These are phyloP conservation scores for Hydnomerulius pinastri DNA, from an alignment of 768 basidiomycete genomes.

Conservation along the genomic window DNA sequence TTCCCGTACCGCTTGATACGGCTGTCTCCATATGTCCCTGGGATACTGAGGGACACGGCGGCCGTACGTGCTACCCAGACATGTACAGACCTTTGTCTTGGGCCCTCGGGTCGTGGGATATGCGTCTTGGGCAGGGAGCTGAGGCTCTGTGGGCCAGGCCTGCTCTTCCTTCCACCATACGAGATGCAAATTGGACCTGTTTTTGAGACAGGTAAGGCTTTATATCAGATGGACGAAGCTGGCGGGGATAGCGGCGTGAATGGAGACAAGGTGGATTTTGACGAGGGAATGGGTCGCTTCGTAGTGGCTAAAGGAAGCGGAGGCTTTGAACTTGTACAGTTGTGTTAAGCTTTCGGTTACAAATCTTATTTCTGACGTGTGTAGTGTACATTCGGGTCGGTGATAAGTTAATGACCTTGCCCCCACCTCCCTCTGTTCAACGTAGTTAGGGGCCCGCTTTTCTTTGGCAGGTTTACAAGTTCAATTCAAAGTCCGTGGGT, in stretches of 20 bases:
- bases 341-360: conserved; percentile 11
- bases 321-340: conserved; percentile 29
- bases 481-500: too few relatives aligned
- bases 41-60: neutral
- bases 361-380: neutral
- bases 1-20: conserved; percentile 25
- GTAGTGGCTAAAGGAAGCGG: conserved; percentile 27
- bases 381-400: neutral
- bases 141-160: conserved; percentile 21
- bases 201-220: conserved; percentile 24
- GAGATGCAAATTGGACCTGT: conserved; percentile 32
- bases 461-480: too few relatives aligned
- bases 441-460: too few relatives aligned
- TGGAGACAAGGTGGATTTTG: conserved; percentile 29
- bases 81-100: conserved; percentile 24
- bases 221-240: conserved; percentile 17
- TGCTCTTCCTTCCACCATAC: conserved; percentile 27
- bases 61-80: neutral
- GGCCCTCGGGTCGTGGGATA: conserved; percentile 31
- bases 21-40: conserved; percentile 13
- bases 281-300: conserved; percentile 33
- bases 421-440: too few relatives aligned
- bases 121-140: conserved; percentile 26
- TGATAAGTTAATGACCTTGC: neutral
- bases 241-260: neutral